Evolutionary conservation across 1,284 basidiomycete genomes (phyloP).

Genomic region (Ganoderma meredithae): DNA sequence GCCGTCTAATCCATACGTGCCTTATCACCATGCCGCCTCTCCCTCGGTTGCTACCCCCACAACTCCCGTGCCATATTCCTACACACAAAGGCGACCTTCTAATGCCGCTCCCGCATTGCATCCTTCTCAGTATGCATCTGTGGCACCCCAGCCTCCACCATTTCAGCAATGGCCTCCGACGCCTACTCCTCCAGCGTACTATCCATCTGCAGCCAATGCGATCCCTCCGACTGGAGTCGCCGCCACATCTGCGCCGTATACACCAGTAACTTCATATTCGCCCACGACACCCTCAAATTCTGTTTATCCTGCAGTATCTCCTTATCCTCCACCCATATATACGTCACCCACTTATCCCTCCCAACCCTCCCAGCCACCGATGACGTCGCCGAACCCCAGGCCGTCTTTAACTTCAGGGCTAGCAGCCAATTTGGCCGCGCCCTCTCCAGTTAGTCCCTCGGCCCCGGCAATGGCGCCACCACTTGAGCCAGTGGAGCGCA

Average conservation of each 20-base stretch:
- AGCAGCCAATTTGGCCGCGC: constrained; percentile 3
- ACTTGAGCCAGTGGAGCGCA: constrained; percentile 41
- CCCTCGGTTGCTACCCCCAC: background rate
- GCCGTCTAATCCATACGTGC: constrained; percentile 18
- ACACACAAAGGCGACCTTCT: background rate
- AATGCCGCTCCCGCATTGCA: background rate
- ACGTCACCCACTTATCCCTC: background rate
- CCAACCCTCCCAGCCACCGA: background rate
- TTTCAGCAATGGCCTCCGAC: constrained; percentile 31
- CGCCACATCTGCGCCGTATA: background rate
- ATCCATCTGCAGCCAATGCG: constrained; percentile 23
- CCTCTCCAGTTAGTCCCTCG: constrained; percentile 26
- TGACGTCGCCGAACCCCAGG: background rate
- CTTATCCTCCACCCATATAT: background rate
- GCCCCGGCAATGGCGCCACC: constrained; percentile 30
- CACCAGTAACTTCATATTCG: background rate
- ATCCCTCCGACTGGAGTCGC: constrained; percentile 23
- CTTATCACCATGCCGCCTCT: constrained; percentile 1
- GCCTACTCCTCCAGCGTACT: constrained; percentile 16
- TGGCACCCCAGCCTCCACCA: constrained; percentile 15
- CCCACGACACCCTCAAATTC: constrained; percentile 5
- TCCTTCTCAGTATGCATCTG: constrained; percentile 6
- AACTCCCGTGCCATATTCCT: background rate
- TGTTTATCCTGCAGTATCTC: constrained; percentile 6
- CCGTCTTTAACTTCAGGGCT: background rate